Percentiles rank a stretch among this genome's conserved stretches.
phyloP scores from a whole-genome alignment of 768 basidiomycete genomes.

The Tricholoma sp. region DNA sequence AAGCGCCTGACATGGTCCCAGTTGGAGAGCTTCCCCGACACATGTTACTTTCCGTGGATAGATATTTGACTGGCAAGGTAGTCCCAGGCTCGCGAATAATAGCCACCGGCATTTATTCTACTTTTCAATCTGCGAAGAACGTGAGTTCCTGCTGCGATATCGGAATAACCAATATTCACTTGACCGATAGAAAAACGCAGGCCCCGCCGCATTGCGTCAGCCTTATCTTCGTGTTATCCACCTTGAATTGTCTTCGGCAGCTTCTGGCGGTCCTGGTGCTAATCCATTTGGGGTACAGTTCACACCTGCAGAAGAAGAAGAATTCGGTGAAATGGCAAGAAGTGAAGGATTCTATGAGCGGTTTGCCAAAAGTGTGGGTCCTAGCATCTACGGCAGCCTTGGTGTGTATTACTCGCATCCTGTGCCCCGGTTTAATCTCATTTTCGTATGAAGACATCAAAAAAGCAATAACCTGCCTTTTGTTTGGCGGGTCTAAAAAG shows the following conservation, averaged over 20 bases:
- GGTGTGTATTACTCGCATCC: slow-evolving; percentile 42
- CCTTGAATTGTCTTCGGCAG: slow-evolving; percentile 82
- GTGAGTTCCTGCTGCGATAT: slow-evolving; percentile 35
- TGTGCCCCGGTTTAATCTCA: not conserved
- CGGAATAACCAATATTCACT: not conserved
- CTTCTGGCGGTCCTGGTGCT: slow-evolving; percentile 55
- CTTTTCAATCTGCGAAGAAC: slow-evolving; percentile 85
- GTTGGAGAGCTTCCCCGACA: slow-evolving; percentile 97
- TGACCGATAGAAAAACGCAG: slow-evolving; percentile 60
- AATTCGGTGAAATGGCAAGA: slow-evolving; percentile 87
- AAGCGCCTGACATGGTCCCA: slow-evolving; percentile 99
- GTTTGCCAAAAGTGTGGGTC: slow-evolving; percentile 91
- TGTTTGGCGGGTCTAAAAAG: slow-evolving; percentile 98
- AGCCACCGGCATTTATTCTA: slow-evolving; percentile 95
- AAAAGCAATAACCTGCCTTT: slow-evolving; percentile 92
- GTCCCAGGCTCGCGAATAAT: slow-evolving; percentile 95
- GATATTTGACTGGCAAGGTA: slow-evolving; percentile 87
- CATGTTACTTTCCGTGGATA: slow-evolving; percentile 87
- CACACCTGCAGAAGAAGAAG: slow-evolving; percentile 94
- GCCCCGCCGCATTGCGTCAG: slow-evolving; percentile 86
- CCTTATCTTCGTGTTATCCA: slow-evolving; percentile 94
- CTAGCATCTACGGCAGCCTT: slow-evolving; percentile 93
- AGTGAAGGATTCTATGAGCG: slow-evolving; percentile 88
- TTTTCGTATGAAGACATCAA: slow-evolving; percentile 73
- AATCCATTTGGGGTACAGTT: slow-evolving; percentile 89